Percentiles rank a stretch among this genome's conserved stretches.
Evolutionary conservation across 1,284 basidiomycete species (phyloP).

Genomic region (Puccinia horiana): DNA sequence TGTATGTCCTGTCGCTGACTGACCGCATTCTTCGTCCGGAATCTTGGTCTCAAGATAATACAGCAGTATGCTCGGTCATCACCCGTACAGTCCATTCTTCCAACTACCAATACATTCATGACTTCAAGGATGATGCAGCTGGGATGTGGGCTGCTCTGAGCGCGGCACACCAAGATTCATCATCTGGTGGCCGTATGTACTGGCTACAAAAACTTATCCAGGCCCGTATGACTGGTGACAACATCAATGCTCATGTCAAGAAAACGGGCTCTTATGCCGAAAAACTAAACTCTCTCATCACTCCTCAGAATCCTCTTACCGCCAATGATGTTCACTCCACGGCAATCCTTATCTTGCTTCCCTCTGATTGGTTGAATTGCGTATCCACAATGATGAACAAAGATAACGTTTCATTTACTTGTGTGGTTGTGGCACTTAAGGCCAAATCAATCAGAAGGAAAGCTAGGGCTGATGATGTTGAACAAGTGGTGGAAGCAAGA

Average conservation of each 20-base stretch:
- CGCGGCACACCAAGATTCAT: not conserved
- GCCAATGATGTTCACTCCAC: not conserved
- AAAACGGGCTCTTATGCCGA: not conserved
- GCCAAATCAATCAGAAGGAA: not conserved
- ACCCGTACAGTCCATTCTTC: not conserved
- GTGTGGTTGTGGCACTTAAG: not conserved
- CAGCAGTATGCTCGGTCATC: no score
- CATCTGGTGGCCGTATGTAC: not conserved
- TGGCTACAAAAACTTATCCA: not conserved
- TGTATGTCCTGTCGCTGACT: no score
- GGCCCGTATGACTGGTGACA: not conserved
- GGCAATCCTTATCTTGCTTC: not conserved
- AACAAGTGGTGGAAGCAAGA: not conserved
- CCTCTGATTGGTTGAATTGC: not conserved
- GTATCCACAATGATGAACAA: not conserved
- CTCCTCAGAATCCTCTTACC: not conserved
- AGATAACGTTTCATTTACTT: not conserved
- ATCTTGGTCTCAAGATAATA: no score
- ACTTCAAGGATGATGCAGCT: no score
- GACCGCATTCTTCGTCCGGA: no score
- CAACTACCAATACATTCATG: not conserved
- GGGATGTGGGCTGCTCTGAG: not conserved
- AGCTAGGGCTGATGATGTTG: no score
- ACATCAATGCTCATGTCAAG: not conserved
- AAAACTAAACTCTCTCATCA: not conserved